Evolutionary conservation across 768 basidiomycete species (phyloP).

Genomic region (Suillus tomentosus): DNA sequence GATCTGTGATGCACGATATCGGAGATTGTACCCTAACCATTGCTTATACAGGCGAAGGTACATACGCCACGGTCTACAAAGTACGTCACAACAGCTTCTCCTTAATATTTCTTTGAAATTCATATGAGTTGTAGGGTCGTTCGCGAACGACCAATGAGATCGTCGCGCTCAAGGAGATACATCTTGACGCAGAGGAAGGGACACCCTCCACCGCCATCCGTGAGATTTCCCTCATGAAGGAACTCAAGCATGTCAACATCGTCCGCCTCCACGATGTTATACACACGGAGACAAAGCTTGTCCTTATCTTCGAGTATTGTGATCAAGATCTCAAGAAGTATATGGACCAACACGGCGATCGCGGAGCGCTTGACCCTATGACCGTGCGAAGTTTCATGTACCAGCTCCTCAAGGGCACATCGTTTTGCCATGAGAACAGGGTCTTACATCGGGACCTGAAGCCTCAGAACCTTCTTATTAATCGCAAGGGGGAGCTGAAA

Average conservation of each 20-base stretch:
- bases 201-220: conserved; percentile 98
- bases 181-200: conserved; percentile 98
- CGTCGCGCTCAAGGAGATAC: conserved; percentile 98
- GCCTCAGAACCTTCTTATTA: conserved; percentile 97
- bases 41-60: conserved; percentile 69
- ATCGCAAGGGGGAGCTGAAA: conserved; percentile 95
- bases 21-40: conserved; percentile 3
- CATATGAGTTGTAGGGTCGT: conserved; percentile 63
- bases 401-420: conserved; percentile 94
- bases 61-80: conserved; percentile 98
- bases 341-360: conserved; percentile 97
- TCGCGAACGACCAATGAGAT: conserved; percentile 98
- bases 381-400: conserved; percentile 97
- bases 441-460: conserved; percentile 98
- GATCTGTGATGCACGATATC: not conserved
- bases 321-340: conserved; percentile 99
- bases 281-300: conserved; percentile 96
- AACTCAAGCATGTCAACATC: conserved; percentile 98
- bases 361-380: conserved; percentile 87
- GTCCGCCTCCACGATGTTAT: conserved; percentile 98
- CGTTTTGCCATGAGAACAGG: conserved; percentile 98
- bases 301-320: conserved; percentile 98
- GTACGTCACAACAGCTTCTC: conserved; percentile 39
- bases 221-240: conserved; percentile 99
- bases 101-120: conserved; percentile 6